Base-by-base conservation (phyloP, 1,284 basidiomycete genomes). In the Phaffia rhodozyma region DNA sequence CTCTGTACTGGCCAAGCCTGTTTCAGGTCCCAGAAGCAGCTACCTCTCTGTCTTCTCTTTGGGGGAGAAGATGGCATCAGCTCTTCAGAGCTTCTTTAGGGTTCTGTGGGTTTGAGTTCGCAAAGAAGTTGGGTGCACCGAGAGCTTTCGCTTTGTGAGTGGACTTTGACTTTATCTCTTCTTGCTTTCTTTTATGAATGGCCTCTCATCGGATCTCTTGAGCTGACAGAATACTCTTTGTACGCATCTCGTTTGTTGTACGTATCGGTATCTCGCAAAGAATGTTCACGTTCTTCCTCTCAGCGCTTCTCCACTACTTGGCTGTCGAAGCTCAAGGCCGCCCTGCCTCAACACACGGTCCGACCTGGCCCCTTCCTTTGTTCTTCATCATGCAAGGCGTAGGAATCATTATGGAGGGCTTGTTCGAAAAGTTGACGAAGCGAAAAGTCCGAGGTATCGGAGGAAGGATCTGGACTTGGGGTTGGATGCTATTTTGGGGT, bases 331-430 rank as follows among this genome's bases (percentile, higher is more conserved):
- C 47, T 2, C 61, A 56, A 38, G 61, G 61, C 23, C 34, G 49
- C 58, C 21, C 30, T 16, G 51, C 34, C 5, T 29, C 49, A 1
- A 55, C 54, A 29, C 48, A 62, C 38, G 62, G 62, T 23, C 25
- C 50, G 38, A 63, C 62, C 57, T 63, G 62, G 62, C 56, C 62
- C 0, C 55, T 63, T 6, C 48, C 49, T 29, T 51, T 57, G n/a
- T 63, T 63, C 43, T 63, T 63, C 51, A 51, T 48, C 7, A 63
- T 63, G 62, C 62, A 63, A 27, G 62, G 62, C 38, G 56, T 63
- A 11, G 62, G 62, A 9, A 58, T 63, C 43, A 27, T 63, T 13
- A 25, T 59, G 11, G 62, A 63, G 49, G 62, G 56, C 43, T 47
- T 48, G 0, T 63, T 52, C 34, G 43, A 50, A 21, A 55, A 48